A percentile compares a stretch with the other conserved stretches of the same genome.
Evolutionary conservation across 2,329 filamentous ascomycete species (phyloP).

Genomic region (Metarhizium brunneum): DNA sequence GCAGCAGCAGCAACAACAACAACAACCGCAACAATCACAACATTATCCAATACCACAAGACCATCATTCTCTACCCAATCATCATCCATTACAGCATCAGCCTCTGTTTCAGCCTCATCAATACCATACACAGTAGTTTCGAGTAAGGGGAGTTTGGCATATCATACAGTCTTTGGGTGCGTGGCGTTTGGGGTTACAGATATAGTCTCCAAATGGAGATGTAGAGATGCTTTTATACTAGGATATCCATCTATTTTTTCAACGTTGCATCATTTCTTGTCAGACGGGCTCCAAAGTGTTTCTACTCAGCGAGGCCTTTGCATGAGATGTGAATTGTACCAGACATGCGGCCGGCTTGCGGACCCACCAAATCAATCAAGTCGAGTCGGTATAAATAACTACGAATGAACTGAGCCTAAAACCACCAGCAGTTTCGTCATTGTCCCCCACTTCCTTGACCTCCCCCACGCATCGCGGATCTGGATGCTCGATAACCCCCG

Average conservation of each 20-base stretch:
- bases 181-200: background rate
- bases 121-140: constrained; percentile 4
- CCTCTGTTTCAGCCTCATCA: constrained; percentile 3
- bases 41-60: background rate
- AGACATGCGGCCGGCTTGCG: background rate
- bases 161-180: background rate
- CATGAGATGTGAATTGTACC: background rate
- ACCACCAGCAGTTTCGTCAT: too few species aligned
- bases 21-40: background rate
- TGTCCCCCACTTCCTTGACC: too few species aligned
- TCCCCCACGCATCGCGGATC: too few species aligned
- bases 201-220: background rate
- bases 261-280: background rate
- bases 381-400: background rate
- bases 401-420: background rate
- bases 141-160: background rate
- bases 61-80: background rate
- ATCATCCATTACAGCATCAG: constrained; percentile 1
- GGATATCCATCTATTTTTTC: background rate
- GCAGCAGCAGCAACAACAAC: constrained; percentile 1
- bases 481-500: too few species aligned
- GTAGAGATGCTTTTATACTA: background rate
- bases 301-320: too few species aligned
- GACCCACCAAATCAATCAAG: background rate
- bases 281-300: too few species aligned